These are phyloP conservation scores for Pseudogymnoascus sp. DNA, from an alignment of 2,329 filamentous ascomycete species.

Conservation along the genomic window DNA sequence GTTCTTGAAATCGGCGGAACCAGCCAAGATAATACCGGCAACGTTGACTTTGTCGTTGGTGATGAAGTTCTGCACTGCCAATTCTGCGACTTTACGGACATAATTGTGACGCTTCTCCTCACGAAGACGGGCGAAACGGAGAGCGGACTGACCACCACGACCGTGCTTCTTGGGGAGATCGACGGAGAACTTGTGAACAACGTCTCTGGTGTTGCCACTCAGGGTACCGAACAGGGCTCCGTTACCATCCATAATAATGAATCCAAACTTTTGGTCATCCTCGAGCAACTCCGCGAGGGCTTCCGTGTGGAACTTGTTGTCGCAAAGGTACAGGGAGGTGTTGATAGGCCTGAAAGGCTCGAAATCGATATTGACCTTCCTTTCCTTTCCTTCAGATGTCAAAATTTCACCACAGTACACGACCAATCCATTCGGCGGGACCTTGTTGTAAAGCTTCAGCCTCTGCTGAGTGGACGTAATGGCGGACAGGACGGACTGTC, in stretches of 20 bases:
- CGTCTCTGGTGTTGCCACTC: conserved; percentile 92
- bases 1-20: conserved; percentile 99
- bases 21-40: conserved; percentile 86
- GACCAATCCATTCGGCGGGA: conserved; percentile 92
- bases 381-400: conserved; percentile 95
- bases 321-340: conserved; percentile 96
- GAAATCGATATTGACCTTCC: conserved; percentile 99
- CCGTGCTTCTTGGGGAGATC: conserved; percentile 99
- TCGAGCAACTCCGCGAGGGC: conserved; percentile 93
- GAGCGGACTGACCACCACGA: conserved; percentile 97
- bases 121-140: conserved; percentile 98
- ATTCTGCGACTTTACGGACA: conserved; percentile 94
- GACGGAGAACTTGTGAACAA: conserved; percentile 96
- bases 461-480: conserved; percentile 99
- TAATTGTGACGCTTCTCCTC: conserved; percentile 99
- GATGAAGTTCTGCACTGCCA: conserved; percentile 98
- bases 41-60: conserved; percentile 98
- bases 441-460: conserved; percentile 98
- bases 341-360: conserved; percentile 99
- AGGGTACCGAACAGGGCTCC: conserved; percentile 94
- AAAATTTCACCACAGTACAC: conserved; percentile 99
- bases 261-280: conserved; percentile 98
- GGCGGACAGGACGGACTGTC: conserved; percentile 92
- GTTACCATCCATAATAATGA: conserved; percentile 99
- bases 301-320: conserved; percentile 99